These are phyloP conservation scores for Lyophyllum atratum DNA, from an alignment of 768 basidiomycete species.

Conservation along the genomic window DNA sequence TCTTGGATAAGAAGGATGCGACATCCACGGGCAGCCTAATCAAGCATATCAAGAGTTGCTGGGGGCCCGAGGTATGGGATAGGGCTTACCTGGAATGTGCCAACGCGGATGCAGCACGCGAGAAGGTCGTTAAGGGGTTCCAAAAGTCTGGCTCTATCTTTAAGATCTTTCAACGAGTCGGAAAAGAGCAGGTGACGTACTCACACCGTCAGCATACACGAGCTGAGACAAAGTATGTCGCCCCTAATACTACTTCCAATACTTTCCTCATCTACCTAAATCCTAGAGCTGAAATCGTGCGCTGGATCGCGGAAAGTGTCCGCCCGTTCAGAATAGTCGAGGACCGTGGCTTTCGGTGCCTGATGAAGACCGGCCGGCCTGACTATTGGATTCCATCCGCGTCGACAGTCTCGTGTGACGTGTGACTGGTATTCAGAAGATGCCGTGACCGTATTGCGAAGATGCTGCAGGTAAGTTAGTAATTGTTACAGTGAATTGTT, in stretches of 20 bases:
- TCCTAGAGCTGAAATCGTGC: conserved; percentile 7
- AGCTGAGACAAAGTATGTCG: conserved; percentile 2
- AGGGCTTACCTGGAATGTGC: not conserved
- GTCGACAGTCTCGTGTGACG: conserved; percentile 28
- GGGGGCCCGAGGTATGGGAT: not conserved
- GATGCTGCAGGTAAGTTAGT: conserved; percentile 23
- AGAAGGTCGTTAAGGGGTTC: not conserved
- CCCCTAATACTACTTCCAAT: not conserved
- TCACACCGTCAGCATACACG: conserved; percentile 2
- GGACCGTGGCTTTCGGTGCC: conserved; percentile 25
- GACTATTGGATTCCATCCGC: conserved; percentile 29
- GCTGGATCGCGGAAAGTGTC: conserved; percentile 31
- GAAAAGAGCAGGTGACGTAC: conserved; percentile 12
- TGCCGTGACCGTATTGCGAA: conserved; percentile 21
- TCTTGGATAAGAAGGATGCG: conserved; percentile 13
- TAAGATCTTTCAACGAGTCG: not conserved
- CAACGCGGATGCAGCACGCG: not conserved
- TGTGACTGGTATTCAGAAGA: conserved; percentile 24
- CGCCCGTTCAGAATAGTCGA: conserved; percentile 30
- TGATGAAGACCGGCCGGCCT: conserved; percentile 34
- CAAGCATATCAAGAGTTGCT: conserved; percentile 1
- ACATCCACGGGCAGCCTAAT: conserved; percentile 5
- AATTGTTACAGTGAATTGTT: not conserved
- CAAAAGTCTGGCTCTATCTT: too few relatives aligned
- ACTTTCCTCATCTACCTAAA: not conserved